Conservation (phyloP, 306 rosid species). For the Dalbergia cultrata region DNA sequence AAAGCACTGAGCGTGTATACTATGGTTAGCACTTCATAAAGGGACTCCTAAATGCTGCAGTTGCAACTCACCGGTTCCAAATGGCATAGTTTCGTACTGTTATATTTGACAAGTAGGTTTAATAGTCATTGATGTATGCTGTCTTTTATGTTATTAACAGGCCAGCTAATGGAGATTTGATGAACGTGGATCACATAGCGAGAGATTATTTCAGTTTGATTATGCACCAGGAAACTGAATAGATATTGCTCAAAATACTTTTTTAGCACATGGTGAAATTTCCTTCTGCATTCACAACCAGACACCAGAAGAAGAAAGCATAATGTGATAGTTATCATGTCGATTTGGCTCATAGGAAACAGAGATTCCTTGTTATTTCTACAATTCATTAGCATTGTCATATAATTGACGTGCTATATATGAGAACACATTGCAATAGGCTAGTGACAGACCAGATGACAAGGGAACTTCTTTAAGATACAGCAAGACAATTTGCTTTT, state of each 20-base stretch:
- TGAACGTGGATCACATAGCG: background rate
- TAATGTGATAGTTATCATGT: background rate
- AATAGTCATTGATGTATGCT: background rate
- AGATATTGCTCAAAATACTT: background rate
- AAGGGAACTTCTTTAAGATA: background rate
- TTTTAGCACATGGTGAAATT: background rate
- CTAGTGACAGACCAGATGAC: background rate
- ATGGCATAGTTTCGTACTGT: background rate
- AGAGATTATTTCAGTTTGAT: background rate
- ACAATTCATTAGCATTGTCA: background rate
- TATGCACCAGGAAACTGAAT: background rate
- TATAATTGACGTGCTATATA: background rate
- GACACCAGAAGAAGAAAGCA: background rate
- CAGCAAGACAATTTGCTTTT: background rate
- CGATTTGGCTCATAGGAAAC: background rate
- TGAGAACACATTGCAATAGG: background rate
- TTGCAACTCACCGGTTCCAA: background rate
- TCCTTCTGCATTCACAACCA: background rate
- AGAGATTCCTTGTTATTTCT: background rate
- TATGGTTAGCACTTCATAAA: too few relatives aligned
- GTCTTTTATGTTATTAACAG: background rate
- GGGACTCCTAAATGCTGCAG: too few relatives aligned
- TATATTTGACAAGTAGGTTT: background rate
- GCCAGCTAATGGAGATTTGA: background rate
- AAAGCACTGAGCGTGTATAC: too few relatives aligned